phyloP scores from a whole-genome alignment of 2,329 filamentous ascomycete species.

The Davidsoniella eucalypti region DNA sequence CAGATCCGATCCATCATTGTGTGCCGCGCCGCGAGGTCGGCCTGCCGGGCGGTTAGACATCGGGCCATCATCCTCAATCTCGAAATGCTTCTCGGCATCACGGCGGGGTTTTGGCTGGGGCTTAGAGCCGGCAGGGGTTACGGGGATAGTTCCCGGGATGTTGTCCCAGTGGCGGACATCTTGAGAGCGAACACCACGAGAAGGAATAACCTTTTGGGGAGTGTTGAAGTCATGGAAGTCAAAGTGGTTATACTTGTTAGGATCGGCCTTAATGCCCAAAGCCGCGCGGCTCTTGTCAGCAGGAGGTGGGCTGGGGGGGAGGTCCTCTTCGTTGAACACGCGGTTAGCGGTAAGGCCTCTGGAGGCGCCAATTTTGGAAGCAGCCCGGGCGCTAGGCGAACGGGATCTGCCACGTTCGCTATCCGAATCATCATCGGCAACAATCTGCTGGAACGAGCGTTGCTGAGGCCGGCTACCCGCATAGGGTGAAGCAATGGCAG shows the following conservation, averaged over 20 bases:
- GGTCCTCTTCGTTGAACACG: slow-evolving; percentile 39
- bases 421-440: slow-evolving; percentile 32
- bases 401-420: slow-evolving; percentile 32
- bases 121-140: slow-evolving; percentile 39
- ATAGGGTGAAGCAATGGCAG: slow-evolving; percentile 41
- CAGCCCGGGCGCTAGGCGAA: slow-evolving; percentile 24
- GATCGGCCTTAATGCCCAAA: slow-evolving; percentile 8
- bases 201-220: slow-evolving; percentile 52
- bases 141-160: slow-evolving; percentile 32
- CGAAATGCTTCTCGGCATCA: slow-evolving; percentile 69
- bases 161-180: slow-evolving; percentile 68
- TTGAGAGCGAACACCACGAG: slow-evolving; percentile 44
- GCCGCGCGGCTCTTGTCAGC: slow-evolving; percentile 5
- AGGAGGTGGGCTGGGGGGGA: slow-evolving; percentile 47
- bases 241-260: slow-evolving; percentile 12
- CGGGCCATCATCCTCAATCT: slow-evolving; percentile 52
- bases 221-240: slow-evolving; percentile 71
- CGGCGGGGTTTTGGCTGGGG: slow-evolving; percentile 51
- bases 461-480: slow-evolving; percentile 43
- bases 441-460: slow-evolving; percentile 59
- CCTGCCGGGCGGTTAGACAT: slow-evolving; percentile 32
- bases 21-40: slow-evolving; percentile 47
- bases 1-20: slow-evolving; percentile 33
- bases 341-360: slow-evolving; percentile 41
- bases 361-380: slow-evolving; percentile 33